Base-by-base conservation (phyloP, 2,329 filamentous ascomycete species). In the Huntiella omanensis region DNA sequence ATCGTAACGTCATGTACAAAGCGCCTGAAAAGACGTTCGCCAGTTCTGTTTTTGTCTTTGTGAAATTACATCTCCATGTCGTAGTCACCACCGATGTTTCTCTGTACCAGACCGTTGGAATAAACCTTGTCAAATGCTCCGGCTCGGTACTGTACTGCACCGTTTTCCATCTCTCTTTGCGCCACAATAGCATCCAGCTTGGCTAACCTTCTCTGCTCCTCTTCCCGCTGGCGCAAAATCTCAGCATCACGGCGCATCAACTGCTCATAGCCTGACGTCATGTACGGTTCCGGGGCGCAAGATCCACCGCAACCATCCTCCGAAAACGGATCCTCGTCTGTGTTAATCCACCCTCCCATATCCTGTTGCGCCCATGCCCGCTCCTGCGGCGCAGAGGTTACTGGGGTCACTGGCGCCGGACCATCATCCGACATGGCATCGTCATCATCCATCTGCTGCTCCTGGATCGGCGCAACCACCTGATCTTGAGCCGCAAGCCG, bases 191-290 rank as follows among this genome's bases (percentile, higher is more conserved):
- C 52, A 33, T 38, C 33, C n/a, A 35, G 6, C 13, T 19, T 39
- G 7, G 40, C 22, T 33, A 44, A 37, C 19, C 33, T 12, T 37
- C 33, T 40, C 33, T 41, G 34, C n/a, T 46, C 43, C 36, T 48
- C 41, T 11, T 50, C 45, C 34, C 35, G 36, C 33, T 35, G 12
- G 45, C 44, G 49, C 33, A 40, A 33, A 13, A 49, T 43, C 54
- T 80, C 70, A 51, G 78, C 75, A 55, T 83, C 77, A 46, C 74
- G 68, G 49, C 68, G 67, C 49, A 79, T 75, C 48, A 82, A 63
- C 56, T 74, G 67, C 55, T 84, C 80, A 57, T 93, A 94, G 11
- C 86, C 86, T 5, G 75, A 79, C 41, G 73, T 60, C 73, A 94
- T 92, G 61, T 94, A 94, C 0, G 85, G 85, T 60, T 92, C 84